These are phyloP conservation scores for Digitaria exilis DNA, from an alignment of 202 grass and related monocot species.

Conservation along the genomic window DNA sequence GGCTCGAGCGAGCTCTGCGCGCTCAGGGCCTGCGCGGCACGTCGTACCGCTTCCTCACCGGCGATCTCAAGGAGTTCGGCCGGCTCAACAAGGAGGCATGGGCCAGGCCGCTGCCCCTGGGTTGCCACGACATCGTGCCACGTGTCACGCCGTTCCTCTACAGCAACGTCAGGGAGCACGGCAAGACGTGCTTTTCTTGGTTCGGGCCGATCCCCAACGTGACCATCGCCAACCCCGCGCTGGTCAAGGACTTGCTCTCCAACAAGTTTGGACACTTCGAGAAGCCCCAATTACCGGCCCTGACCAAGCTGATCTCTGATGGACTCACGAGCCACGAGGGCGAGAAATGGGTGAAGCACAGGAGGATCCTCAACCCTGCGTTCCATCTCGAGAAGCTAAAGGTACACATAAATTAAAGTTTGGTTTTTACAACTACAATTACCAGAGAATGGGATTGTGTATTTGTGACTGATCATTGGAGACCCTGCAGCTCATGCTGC, in stretches of 20 bases:
- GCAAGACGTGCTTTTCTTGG: constrained; percentile 61
- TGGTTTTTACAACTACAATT: background rate
- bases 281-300: constrained; percentile 24
- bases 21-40: constrained; percentile 68
- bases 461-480: background rate
- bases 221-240: constrained; percentile 38
- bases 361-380: constrained; percentile 15
- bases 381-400: constrained; percentile 31
- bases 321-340: constrained; percentile 13
- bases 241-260: constrained; percentile 24
- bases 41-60: constrained; percentile 47
- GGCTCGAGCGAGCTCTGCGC: constrained; percentile 53
- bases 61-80: constrained; percentile 52
- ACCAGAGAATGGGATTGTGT: too few relatives aligned
- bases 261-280: constrained; percentile 29
- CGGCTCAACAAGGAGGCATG: constrained; percentile 46
- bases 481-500: constrained; percentile 53
- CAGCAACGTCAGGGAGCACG: constrained; percentile 34
- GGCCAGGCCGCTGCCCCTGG: constrained; percentile 54
- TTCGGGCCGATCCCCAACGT: constrained; percentile 49
- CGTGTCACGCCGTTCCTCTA: constrained; percentile 51
- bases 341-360: constrained; percentile 16
- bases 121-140: constrained; percentile 64
- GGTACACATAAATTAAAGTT: background rate
- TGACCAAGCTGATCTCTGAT: background rate